Conservation (phyloP, 2,329 filamentous ascomycete species). For the Aspergillus uvarum region DNA sequence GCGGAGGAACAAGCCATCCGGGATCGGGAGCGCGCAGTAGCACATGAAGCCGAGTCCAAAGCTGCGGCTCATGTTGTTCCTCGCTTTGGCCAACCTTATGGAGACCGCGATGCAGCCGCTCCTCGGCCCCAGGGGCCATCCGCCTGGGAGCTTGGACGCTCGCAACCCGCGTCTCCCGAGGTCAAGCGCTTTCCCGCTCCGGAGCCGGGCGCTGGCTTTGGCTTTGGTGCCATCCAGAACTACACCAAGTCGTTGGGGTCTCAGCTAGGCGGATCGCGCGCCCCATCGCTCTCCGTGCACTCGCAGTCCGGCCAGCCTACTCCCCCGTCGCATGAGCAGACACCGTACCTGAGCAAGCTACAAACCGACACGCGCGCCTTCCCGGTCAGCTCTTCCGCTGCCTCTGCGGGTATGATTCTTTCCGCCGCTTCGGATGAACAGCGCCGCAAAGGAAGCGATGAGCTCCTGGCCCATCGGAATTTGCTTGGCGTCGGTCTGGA, state of each 20-base stretch:
- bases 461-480: slow-evolving; percentile 62
- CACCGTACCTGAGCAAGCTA: slow-evolving; percentile 33
- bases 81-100: slow-evolving; percentile 34
- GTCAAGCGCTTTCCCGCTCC: slow-evolving; percentile 34
- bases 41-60: slow-evolving; percentile 34
- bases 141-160: slow-evolving; percentile 39
- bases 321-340: slow-evolving; percentile 35
- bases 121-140: slow-evolving; percentile 29
- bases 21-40: slow-evolving; percentile 32
- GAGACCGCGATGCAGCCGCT: slow-evolving; percentile 33
- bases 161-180: slow-evolving; percentile 42
- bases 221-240: slow-evolving; percentile 42
- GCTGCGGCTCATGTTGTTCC: slow-evolving; percentile 21
- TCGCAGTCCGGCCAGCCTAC: slow-evolving; percentile 36
- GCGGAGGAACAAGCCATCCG: slow-evolving; percentile 37
- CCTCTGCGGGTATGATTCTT: slow-evolving; percentile 27
- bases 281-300: slow-evolving; percentile 33
- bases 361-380: slow-evolving; percentile 36
- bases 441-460: slow-evolving; percentile 51
- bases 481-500: slow-evolving; percentile 72
- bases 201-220: slow-evolving; percentile 35
- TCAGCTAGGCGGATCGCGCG: slow-evolving; percentile 36
- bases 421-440: slow-evolving; percentile 37
- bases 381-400: slow-evolving; percentile 33
- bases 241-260: slow-evolving; percentile 45